Evolutionary conservation across 2,329 filamentous ascomycete species (phyloP).

Genomic region (Cladosporium halotolerans): DNA sequence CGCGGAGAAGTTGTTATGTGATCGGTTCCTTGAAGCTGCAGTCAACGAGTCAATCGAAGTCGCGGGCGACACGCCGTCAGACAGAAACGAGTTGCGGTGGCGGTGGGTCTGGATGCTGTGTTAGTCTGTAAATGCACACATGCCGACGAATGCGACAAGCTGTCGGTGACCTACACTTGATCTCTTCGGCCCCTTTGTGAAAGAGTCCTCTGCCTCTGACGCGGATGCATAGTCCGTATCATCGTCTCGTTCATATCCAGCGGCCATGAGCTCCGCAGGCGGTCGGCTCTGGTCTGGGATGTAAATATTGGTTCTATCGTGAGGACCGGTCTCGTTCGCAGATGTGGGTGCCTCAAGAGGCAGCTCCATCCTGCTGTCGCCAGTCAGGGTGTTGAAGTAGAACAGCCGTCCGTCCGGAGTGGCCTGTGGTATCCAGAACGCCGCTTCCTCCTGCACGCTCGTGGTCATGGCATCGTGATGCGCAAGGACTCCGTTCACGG

Average conservation of each 20-base stretch:
- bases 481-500: slow-evolving; percentile 35
- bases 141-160: no score
- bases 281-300: slow-evolving; percentile 86
- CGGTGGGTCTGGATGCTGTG: slow-evolving; percentile 42
- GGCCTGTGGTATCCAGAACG: slow-evolving; percentile 98
- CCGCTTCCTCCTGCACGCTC: slow-evolving; percentile 73
- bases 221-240: slow-evolving; percentile 91
- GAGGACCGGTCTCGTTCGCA: slow-evolving; percentile 72
- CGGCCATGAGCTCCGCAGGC: slow-evolving; percentile 83
- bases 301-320: slow-evolving; percentile 80
- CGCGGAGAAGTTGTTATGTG: slow-evolving; percentile 47
- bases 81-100: slow-evolving; percentile 59
- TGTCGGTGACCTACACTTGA: slow-evolving; percentile 53
- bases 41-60: slow-evolving; percentile 89
- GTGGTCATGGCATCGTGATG: slow-evolving; percentile 58
- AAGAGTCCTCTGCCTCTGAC: slow-evolving; percentile 67
- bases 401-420: slow-evolving; percentile 88
- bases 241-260: slow-evolving; percentile 74
- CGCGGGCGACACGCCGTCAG: slow-evolving; percentile 72
- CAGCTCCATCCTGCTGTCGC: slow-evolving; percentile 88
- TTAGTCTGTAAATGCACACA: slow-evolving; percentile 20
- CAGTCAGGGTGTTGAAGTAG: slow-evolving; percentile 97
- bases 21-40: slow-evolving; percentile 56
- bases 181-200: slow-evolving; percentile 62
- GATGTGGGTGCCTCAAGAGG: slow-evolving; percentile 85